Evolutionary conservation across 441 rosid species (phyloP).

Genomic region (Pelargonium fulgidum): DNA sequence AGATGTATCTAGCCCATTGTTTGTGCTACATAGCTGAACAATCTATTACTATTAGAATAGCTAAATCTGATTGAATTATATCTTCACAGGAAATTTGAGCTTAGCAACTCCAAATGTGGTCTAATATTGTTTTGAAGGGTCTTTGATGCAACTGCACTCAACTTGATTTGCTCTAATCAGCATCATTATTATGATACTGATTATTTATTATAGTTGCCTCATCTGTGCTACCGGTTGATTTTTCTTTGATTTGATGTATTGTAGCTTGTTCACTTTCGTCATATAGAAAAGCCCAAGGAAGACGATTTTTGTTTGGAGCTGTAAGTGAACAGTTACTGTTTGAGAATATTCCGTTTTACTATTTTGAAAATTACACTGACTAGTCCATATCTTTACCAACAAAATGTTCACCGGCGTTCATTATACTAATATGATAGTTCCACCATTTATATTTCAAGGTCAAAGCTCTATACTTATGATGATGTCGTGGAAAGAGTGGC

Average conservation of each 20-base stretch:
- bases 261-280: conserved; percentile 64
- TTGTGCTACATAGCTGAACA: no score
- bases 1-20: no score
- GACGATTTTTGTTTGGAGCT: conserved; percentile 60
- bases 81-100: no score
- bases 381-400: not conserved
- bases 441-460: conserved; percentile 28
- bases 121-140: no score
- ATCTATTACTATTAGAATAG: no score
- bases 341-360: not conserved
- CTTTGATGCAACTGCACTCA: no score
- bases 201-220: no score
- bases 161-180: not conserved
- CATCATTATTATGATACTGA: no score
- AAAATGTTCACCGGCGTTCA: no score
- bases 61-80: no score
- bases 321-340: conserved; percentile 35
- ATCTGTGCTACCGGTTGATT: not conserved
- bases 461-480: conserved; percentile 60
- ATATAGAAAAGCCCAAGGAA: conserved; percentile 67
- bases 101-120: no score
- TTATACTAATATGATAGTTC: no score
- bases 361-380: not conserved
- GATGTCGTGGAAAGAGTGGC: conserved; percentile 70
- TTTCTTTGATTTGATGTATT: not conserved